Evolutionary conservation across 2,329 filamentous ascomycete genomes (phyloP).

Genomic region (Fusarium equiseti): DNA sequence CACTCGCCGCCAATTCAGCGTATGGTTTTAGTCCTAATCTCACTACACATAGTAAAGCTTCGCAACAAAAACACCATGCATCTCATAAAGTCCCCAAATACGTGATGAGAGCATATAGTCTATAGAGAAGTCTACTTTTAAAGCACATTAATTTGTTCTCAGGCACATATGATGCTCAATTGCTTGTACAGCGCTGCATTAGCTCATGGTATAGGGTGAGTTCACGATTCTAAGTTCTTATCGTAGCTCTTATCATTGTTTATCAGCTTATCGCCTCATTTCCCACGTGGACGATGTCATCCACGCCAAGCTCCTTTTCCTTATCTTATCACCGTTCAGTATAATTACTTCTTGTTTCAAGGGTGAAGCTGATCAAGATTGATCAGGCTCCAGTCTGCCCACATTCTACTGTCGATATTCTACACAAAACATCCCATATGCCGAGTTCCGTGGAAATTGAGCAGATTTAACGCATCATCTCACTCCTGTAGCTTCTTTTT

Average conservation of each 20-base stretch:
- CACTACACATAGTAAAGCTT: too few species aligned
- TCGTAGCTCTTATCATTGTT: not conserved
- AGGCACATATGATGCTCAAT: too few species aligned
- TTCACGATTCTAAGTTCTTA: rapidly evolving
- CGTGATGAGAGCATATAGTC: too few species aligned
- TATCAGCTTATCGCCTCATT: not conserved
- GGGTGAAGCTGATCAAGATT: not conserved
- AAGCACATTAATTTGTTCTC: not conserved
- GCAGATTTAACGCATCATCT: not conserved
- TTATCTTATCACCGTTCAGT: not conserved
- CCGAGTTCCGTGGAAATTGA: conserved; percentile 3
- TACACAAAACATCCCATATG: conserved; percentile 5
- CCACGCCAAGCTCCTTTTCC: not conserved
- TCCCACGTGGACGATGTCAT: not conserved
- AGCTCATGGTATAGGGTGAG: not conserved
- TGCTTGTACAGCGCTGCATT: not conserved
- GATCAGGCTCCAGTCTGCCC: not conserved
- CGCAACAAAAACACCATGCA: too few species aligned
- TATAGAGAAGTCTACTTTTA: too few species aligned
- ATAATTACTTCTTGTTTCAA: conserved; percentile 12
- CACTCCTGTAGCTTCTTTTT: not conserved
- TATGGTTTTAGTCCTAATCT: too few species aligned
- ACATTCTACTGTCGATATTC: not conserved
- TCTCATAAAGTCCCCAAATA: too few species aligned
- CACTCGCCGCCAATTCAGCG: too few species aligned